A percentile compares a stretch with the other conserved stretches of the same genome.
Evolutionary conservation across 1,284 basidiomycete genomes (phyloP).

Genomic region (Blastosporella zonata): DNA sequence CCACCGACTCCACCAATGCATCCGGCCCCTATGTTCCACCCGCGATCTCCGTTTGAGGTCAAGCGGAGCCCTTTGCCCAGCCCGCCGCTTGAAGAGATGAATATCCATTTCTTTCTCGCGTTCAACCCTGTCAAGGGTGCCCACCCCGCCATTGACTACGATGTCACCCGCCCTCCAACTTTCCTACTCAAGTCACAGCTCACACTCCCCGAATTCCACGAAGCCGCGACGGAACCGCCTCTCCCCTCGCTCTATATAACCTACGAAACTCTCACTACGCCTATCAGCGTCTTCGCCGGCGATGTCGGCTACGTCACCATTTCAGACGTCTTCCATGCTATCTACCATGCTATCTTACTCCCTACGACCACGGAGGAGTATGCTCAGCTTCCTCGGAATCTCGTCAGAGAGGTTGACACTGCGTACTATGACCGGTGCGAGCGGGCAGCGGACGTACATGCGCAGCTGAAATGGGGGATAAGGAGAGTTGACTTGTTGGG

Average conservation of each 20-base stretch:
- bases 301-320: slow-evolving; percentile 29
- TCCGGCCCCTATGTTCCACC: slow-evolving; percentile 25
- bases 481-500: slow-evolving; percentile 44
- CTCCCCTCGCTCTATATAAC: slow-evolving; percentile 27
- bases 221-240: slow-evolving; percentile 34
- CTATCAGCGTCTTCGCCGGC: slow-evolving; percentile 26
- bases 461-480: slow-evolving; percentile 36
- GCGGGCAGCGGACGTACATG: slow-evolving; percentile 19
- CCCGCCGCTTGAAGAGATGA: slow-evolving; percentile 24
- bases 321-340: slow-evolving; percentile 30
- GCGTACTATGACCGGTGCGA: slow-evolving; percentile 32
- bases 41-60: slow-evolving; percentile 33
- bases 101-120: slow-evolving; percentile 40
- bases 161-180: slow-evolving; percentile 28
- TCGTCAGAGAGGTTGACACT: slow-evolving; percentile 22
- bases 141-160: slow-evolving; percentile 34
- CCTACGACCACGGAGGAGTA: slow-evolving; percentile 30
- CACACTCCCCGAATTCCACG: slow-evolving; percentile 24
- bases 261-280: slow-evolving; percentile 29
- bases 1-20: slow-evolving; percentile 27
- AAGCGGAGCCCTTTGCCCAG: slow-evolving; percentile 22
- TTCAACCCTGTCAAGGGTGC: slow-evolving; percentile 31
- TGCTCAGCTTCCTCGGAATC: slow-evolving; percentile 19
- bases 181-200: slow-evolving; percentile 25
- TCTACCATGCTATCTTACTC: slow-evolving; percentile 30